Base-by-base conservation (phyloP, 1,284 basidiomycete species). In the Apiotrichum sp. region DNA sequence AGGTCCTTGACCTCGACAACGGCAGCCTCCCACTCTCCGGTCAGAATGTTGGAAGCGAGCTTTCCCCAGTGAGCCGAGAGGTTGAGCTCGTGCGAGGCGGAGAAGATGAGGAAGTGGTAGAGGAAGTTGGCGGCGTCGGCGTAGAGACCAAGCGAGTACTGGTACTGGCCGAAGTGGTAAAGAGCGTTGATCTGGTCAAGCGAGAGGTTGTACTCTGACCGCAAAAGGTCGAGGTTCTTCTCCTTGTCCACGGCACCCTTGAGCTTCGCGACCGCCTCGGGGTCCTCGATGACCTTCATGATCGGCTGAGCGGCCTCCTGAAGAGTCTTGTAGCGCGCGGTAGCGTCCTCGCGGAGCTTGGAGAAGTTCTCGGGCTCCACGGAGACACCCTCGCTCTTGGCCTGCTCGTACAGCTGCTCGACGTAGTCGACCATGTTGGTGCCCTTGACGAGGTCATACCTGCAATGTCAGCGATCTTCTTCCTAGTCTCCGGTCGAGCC, bases 21-120 rank as follows among this genome's bases (percentile, higher is more conserved):
- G 0, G 95, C 93, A 32, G 86, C 83, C 63, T 96, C 92, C 91
- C 92, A 98, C 66, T 89, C 87, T 54, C 95, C 96, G 4, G 87
- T 87, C 50, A 98, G 85, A 69, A 96, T 96, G 75, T 98, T 92
- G 47, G 88, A 92, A 35, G 93, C 91, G 61, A 98, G 87, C 78
- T 98, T 97, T 41, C 95, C 95, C 96, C 95, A 98, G 78, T 93
- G 89, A 5, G 93, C 89, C 9, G 95, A 98, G 50, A 91, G 86
- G 77, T 88, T 92, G 68, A 95, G 86, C 56, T 93, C 88, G 60
- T 82, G 81, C 74, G 96, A 90, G 58, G 93, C 93, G 47, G 93
- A 96, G 60, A 98, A 86, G 47, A 98, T 87, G 60, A 93, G 89
- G 83, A 97, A 98, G 75, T 98, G 95, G 82, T 98, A 93, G 59